Evolutionary conservation across 1,284 basidiomycete genomes (phyloP), one percentile per base, ranked within the genome.

Genomic region (Sparassis latifolia): DNA sequence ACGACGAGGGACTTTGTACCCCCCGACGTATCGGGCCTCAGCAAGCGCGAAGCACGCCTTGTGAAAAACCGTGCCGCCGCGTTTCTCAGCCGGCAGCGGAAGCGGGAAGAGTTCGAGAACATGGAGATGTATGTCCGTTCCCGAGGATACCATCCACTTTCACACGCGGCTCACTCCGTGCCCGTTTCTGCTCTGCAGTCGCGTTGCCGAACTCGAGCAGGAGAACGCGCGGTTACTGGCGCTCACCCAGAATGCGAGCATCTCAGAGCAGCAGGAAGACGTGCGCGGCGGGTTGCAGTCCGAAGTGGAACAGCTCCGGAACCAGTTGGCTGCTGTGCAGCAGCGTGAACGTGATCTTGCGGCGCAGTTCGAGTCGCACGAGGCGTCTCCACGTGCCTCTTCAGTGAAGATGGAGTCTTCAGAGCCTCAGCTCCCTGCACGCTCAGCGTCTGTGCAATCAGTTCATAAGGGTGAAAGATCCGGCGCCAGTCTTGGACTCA

Each of bases 61-160:
- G 89, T 94, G 53, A 94, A 94, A 76, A 94, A 94, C 72, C 80
- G 91, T 50, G 91, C 91, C 10, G 91, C 91, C 6, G 91, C 91
- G 49, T 94, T 94, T 73, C 82, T 94, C 60, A 88, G 84, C 66
- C 77, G 91, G 63, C 91, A 94, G 69, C 78, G 91, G 61, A 94
- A 94, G 70, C 83, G 91, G 53, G 91, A 94, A 71, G 91, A 94
- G 70, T 94, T 92, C 62, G 91, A 94, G 69, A 76, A 70, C 63
- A 91, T 94, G 84, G 90, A 93, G 75, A 70, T 85, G 86, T 92
- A 75, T 72, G 78, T 74, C 28, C 51, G 49, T 45, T 39, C 38
- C 55, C 66, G 72, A 54, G 57, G 20, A 20, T 20, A 20, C 20
- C 20, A 20, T 20, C 20, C 20, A 20, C 20, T 20, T 20, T 20